Evolutionary conservation across 2,329 filamentous ascomycete genomes (phyloP), one percentile per base, ranked within the genome.

Genomic region (Stagonosporopsis vannaccii): DNA sequence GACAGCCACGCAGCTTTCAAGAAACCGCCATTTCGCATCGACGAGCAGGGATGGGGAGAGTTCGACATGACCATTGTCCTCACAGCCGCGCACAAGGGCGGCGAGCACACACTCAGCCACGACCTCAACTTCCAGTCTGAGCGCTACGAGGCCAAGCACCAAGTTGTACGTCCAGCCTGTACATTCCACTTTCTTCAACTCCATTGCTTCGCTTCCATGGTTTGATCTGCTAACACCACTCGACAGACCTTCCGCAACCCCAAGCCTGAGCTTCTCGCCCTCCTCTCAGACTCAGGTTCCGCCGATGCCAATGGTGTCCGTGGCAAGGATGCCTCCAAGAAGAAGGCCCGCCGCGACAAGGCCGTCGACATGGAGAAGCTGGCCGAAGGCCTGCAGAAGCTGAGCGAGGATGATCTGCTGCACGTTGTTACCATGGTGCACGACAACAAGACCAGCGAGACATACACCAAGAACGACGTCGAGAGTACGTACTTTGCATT

Each of bases 361-460:
- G 84, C 81, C 58, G 83, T 90, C 66, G 95, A 99, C 77, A 95
- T 97, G 82, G 95, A 99, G 81, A 98, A 97, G 83, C 86, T 99
- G 68, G 95, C 94, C 28, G 93, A 98, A 56, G 92, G 90, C 0
- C 82, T 99, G 56, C 88, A 94, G 75, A 92, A 91, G 81, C 86
- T 99, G 23, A 85, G 86, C 62, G 95, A 99, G 80, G 95, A 99
- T 65, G 94, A 98, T 71, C 81, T 99, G 37, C 82, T 99, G 59
- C 91, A 95, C 67, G 92, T 98, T 22, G 96, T 99, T 59, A 94
- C 98, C 80, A 89, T 99, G 86, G 94, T 99, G 60, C 95, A 98
- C 77, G 95, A 99, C 79, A 91, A 97, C 80, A 98, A 98, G 83
- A 88, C 87, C 1, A 86, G 91, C 6, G 92, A 97, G 62, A 97